These are phyloP conservation scores for Lasiosphaeria hispida DNA, from an alignment of 495 filamentous ascomycete species.

Conservation along the genomic window DNA sequence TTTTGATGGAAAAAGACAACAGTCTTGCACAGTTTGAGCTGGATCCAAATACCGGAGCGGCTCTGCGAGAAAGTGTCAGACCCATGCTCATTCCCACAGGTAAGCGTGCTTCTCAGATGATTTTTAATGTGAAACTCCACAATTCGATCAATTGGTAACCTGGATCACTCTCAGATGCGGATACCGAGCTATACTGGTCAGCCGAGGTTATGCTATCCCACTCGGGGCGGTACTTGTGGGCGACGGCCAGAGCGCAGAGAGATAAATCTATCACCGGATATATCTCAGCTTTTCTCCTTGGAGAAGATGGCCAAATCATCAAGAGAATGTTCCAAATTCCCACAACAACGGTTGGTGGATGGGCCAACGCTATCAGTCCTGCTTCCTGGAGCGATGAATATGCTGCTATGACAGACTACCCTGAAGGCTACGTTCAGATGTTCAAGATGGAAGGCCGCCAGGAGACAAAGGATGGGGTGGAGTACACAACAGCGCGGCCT, in stretches of 20 bases:
- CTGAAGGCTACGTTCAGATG: slow-evolving; percentile 37
- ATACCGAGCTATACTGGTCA: slow-evolving; percentile 31
- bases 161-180: background rate
- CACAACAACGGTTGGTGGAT: slow-evolving; percentile 34
- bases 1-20: slow-evolving; percentile 28
- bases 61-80: slow-evolving; percentile 1
- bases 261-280: slow-evolving; percentile 24
- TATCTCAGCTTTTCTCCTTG: slow-evolving; percentile 32
- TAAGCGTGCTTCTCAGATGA: background rate
- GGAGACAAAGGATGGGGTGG: slow-evolving; percentile 13
- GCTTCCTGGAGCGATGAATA: slow-evolving; percentile 33
- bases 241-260: slow-evolving; percentile 29
- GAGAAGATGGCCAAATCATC: slow-evolving; percentile 25
- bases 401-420: slow-evolving; percentile 34
- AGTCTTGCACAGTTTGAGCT: background rate
- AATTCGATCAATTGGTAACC: background rate
- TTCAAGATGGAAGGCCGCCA: slow-evolving; percentile 29
- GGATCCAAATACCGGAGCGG: slow-evolving; percentile 9
- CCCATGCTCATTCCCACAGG: slow-evolving; percentile 25
- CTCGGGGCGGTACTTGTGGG: slow-evolving; percentile 33
- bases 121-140: background rate
- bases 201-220: slow-evolving; percentile 39
- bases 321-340: slow-evolving; percentile 30
- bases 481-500: slow-evolving; percentile 19
- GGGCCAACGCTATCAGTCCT: slow-evolving; percentile 33